phyloP scores from a whole-genome alignment of 768 basidiomycete genomes.

The Hericium coralloides region DNA sequence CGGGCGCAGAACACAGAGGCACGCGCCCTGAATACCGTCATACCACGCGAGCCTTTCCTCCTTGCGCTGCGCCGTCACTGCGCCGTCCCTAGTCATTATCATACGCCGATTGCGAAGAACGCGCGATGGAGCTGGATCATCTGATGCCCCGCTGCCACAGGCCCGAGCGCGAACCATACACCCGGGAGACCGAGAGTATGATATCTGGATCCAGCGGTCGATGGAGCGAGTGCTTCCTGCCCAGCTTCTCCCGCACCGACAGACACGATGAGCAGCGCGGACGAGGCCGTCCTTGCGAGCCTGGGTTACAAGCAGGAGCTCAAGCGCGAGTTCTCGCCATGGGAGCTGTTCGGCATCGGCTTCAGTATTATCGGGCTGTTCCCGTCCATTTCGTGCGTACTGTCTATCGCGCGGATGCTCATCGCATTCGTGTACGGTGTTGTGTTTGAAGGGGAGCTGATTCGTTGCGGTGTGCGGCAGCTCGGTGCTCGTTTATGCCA shows the following conservation, averaged over 20 bases:
- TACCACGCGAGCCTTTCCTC: no score
- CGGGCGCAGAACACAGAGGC: no score
- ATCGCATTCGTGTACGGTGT: background rate
- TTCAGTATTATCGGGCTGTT: conserved; percentile 24
- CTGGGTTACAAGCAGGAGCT: conserved; percentile 51
- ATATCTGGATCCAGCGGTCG: no score
- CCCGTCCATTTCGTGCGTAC: conserved; percentile 15
- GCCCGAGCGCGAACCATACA: no score
- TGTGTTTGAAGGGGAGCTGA: background rate
- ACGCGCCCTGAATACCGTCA: no score
- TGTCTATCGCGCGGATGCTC: background rate
- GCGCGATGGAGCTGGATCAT: no score
- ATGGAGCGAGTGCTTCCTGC: no score
- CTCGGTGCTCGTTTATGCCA: conserved; percentile 17
- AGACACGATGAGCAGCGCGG: conserved; percentile 8
- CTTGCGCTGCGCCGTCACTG: no score
- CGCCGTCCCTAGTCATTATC: no score
- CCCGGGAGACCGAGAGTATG: no score
- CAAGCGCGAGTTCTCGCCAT: conserved; percentile 40
- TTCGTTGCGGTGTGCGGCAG: background rate
- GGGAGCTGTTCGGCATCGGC: conserved; percentile 31
- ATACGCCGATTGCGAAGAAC: no score
- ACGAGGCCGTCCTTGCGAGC: conserved; percentile 32
- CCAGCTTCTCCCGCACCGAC: conserved; percentile 22
- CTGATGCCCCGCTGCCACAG: no score